Base-by-base conservation (phyloP, 2,329 filamentous ascomycete genomes). In the Ceratocystis destructans region DNA sequence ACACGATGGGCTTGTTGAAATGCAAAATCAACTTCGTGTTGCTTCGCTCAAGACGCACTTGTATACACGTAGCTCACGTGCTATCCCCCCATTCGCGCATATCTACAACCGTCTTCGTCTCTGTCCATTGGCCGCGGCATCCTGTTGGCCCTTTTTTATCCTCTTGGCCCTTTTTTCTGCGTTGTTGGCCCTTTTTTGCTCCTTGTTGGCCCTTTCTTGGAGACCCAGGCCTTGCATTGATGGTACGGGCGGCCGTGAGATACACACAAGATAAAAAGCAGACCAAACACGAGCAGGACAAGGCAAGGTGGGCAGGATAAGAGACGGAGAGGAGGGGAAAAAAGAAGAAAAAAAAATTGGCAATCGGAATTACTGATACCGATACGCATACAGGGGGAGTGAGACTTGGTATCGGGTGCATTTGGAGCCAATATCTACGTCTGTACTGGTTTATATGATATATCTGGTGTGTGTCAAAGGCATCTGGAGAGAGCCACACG, bases 311-410 rank as follows among this genome's bases (percentile, higher is more conserved):
- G 6, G n/a, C 22, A 33, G n/a, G 33, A 17, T 28, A 33, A 37
- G 33, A 15, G 31, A 33, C 6, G 20, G 10, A n/a, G 10, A 31
- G 17, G 10, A 22, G 2, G 28, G 3, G 1, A n/a, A 31, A 15
- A 57, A 5, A 8, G 17, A 2, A 3, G 2, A 2, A 3, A 3
- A 55, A 55, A 55, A 28, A 55, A 12, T 15, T 15, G 25, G 25
- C 5, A 17, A 55, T 7, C 10, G 20, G 2, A 17, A 28, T 15
- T 31, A 15, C 53, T 57, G 53, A 57, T 57, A 57, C 8, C 22
- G 53, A 57, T 57, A 57, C 25, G 15, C 25, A 31, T 55, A 55
- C 50, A 55, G 50, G 53, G 53, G 53, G 53, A 57, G 53, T 57
- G 53, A 28, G 53, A n/a, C 53, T 57, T 57, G 53, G 48, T 3